These are phyloP conservation scores for Epichloe coenophiala DNA, from an alignment of 2,329 filamentous ascomycete species.

Conservation along the genomic window DNA sequence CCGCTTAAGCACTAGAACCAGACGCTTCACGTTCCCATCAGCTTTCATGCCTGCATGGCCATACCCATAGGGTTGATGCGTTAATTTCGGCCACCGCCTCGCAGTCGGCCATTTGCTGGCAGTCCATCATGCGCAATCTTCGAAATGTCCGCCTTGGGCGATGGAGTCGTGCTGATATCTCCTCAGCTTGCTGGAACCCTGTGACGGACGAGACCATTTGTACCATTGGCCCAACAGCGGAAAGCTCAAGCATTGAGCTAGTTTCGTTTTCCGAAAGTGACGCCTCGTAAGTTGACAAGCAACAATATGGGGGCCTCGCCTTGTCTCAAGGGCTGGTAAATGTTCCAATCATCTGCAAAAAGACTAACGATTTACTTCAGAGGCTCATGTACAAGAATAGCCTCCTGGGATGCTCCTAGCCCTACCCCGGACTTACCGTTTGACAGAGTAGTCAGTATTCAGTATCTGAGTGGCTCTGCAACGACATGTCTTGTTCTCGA, in stretches of 20 bases:
- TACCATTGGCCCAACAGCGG: conserved; percentile 66
- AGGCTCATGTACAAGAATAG: conserved; percentile 34
- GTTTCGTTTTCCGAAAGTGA: conserved; percentile 35
- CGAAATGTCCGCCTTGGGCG: conserved; percentile 60
- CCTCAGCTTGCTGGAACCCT: conserved; percentile 76
- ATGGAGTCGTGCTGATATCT: conserved; percentile 50
- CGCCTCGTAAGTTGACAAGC: conserved; percentile 9
- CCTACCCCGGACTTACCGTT: conserved; percentile 60
- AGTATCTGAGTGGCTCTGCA: conserved; percentile 71
- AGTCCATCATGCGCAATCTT: conserved; percentile 65
- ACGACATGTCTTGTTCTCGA: conserved; percentile 73
- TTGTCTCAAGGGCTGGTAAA: neutral
- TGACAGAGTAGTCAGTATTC: conserved; percentile 66
- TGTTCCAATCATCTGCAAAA: neutral
- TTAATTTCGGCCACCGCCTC: neutral
- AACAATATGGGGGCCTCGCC: neutral
- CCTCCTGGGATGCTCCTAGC: conserved; percentile 80
- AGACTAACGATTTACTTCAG: neutral
- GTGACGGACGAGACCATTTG: conserved; percentile 65
- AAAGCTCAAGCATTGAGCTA: conserved; percentile 61
- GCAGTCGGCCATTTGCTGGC: neutral
- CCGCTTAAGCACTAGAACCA: neutral
- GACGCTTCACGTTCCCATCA: too few relatives aligned
- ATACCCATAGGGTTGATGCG: conserved; percentile 1
- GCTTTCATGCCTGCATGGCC: neutral